phyloP scores from a whole-genome alignment of 169 alveolate species.

The Eimeria necatrix region DNA sequence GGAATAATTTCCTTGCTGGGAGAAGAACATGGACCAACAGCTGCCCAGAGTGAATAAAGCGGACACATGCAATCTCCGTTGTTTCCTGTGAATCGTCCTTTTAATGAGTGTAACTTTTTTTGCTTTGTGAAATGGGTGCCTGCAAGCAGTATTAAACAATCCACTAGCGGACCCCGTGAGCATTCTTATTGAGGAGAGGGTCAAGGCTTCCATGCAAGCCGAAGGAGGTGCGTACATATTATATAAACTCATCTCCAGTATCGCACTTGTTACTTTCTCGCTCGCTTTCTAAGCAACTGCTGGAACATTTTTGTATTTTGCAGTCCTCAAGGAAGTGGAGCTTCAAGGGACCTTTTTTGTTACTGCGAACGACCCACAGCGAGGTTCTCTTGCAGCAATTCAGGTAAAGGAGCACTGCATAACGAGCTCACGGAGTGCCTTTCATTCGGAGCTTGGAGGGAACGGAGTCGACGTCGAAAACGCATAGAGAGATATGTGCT shows the following conservation, averaged over 20 bases:
- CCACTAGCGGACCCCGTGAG: constrained; percentile 80
- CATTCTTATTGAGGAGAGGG: constrained; percentile 73
- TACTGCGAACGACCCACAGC: constrained; percentile 82
- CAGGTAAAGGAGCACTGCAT: constrained; percentile 48
- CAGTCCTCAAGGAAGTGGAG: constrained; percentile 75
- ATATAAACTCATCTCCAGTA: background rate
- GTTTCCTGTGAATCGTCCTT: too few relatives aligned
- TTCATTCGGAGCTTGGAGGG: too few relatives aligned
- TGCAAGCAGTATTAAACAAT: constrained; percentile 36
- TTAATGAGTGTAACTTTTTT: too few relatives aligned
- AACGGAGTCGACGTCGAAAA: background rate
- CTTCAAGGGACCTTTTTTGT: constrained; percentile 79
- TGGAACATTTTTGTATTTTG: background rate
- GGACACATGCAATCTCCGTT: too few relatives aligned
- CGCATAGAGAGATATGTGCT: background rate
- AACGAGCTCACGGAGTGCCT: too few relatives aligned
- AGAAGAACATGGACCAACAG: too few relatives aligned
- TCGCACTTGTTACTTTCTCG: background rate
- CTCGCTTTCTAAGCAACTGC: background rate
- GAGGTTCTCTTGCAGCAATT: constrained; percentile 84
- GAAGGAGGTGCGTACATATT: constrained; percentile 77
- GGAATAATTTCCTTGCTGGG: background rate
- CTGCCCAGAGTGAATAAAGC: too few relatives aligned
- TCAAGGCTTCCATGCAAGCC: constrained; percentile 73
- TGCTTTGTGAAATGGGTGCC: background rate